Evolutionary conservation across 345 rosid species (phyloP), one percentile per base, ranked within the genome.

Genomic region (Diplotaxis tenuifolia): DNA sequence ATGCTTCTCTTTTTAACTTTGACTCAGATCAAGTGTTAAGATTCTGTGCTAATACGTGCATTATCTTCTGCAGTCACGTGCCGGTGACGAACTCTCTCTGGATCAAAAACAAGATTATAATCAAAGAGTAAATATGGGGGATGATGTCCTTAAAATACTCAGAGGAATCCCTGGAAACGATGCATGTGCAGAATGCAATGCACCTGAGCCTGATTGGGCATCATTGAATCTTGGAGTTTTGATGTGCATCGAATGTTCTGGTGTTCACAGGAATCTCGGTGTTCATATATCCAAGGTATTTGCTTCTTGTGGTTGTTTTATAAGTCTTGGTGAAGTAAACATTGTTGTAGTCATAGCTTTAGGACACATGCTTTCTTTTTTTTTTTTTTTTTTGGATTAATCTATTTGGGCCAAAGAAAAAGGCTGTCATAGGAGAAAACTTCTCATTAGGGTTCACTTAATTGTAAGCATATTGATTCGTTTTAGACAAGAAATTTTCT

Each of bases 261-360:
- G 98, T 52, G 88, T 88, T 77, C 98, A 90, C 52, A 86, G 96
- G 74, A 93, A 90, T 80, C 95, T 90, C 32, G 98, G 98, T 6
- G 96, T 93, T 77, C 98, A 88, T 77, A 82, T 90, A 67, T 93
- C 98, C 59, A 93, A 93, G 96, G 98, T 88, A 73, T 32, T 9
- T 63, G 15, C 56, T 27, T 65, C 75, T 61, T 65, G 10, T 58
- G 10, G 6, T 27, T 27, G 19, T n/a, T 8, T 0, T 57, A 56
- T 3, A 57, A 10, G 27, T 45, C 22, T 16, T 25, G 6, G 61
- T 34, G 29, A 70, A 70, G 22, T 70, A 12, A 60, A 29, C 32
- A 47, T 56, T 14, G 57, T 25, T 38, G 31, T 42, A 20, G 27
- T 10, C 57, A 9, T 20, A 52, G 27, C 57, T 55, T 55, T 23